Percentiles rank a stretch among this genome's conserved stretches.
Conservation (phyloP, 495 filamentous ascomycete genomes). For the Hypoxylon lienhwacheense region DNA sequence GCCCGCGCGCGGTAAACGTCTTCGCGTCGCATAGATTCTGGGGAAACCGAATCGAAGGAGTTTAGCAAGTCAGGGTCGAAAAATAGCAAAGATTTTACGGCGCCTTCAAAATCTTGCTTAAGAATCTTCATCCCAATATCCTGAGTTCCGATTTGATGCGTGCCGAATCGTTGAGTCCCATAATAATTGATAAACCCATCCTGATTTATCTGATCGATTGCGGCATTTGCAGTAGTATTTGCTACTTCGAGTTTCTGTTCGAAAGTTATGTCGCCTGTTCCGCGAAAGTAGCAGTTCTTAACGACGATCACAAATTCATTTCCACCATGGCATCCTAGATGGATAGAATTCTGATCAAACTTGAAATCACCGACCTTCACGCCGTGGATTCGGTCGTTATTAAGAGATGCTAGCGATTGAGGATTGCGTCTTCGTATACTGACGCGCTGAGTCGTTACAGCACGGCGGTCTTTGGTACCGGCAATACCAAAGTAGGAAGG, state of each 20-base stretch:
- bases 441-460: constrained; percentile 82
- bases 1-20: constrained; percentile 75
- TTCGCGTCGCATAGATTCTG: constrained; percentile 50
- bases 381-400: constrained; percentile 59
- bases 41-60: constrained; percentile 41
- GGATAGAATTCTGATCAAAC: constrained; percentile 67
- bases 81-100: constrained; percentile 70
- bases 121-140: constrained; percentile 80
- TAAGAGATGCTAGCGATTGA: constrained; percentile 63
- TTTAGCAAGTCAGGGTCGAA: constrained; percentile 59
- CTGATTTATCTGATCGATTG: constrained; percentile 57
- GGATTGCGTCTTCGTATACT: constrained; percentile 68
- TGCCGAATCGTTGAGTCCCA: constrained; percentile 91
- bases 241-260: constrained; percentile 43
- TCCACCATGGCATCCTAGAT: constrained; percentile 79
- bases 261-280: constrained; percentile 42
- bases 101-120: constrained; percentile 74
- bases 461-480: constrained; percentile 92
- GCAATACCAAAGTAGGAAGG: constrained; percentile 77
- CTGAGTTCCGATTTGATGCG: constrained; percentile 79
- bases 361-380: constrained; percentile 77
- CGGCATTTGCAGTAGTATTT: constrained; percentile 43
- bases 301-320: constrained; percentile 93
- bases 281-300: constrained; percentile 70
- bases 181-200: constrained; percentile 95